Base-by-base conservation (phyloP, 202 grass and related monocot species). In the Setaria viridis region DNA sequence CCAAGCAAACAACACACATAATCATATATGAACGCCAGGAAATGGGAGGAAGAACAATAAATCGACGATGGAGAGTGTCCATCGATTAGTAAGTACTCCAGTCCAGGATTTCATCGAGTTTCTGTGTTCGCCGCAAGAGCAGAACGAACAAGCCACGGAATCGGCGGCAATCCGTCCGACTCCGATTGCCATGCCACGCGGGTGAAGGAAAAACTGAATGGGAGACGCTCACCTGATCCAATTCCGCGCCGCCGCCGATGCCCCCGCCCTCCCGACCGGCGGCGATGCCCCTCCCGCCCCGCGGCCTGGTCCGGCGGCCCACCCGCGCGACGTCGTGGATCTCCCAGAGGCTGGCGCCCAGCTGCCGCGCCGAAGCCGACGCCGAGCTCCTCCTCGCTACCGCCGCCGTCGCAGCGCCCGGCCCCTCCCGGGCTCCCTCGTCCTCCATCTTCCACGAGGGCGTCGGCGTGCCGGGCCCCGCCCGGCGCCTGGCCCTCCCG, bases 301-400 rank as follows among this genome's bases (percentile, higher is more conserved):
- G 80, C 7, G 77, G 84, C 66, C 87, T 88, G 49, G 32, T 2
- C 71, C 88, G 84, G 11, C 85, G 78, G 1, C n/a, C 82, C 58
- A 34, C 63, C n/a, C 49, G 81, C 63, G 50, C 79, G 6, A 90
- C 49, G 68, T 88, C 83, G 73, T 98, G 95, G 84, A 94, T 98
- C 89, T 95, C 95, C 93, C 95, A 98, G 55, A 98, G 75, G 74
- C 88, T 92, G 21, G 95, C 89, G 37, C 93, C 95, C 9, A 98
- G 89, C 93, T 94, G 89, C 33, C 95, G 84, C 29, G 93, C 95
- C 15, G 95, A 98, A 21, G 94, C 87, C 19, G 88, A 91, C 17
- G 87, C 79, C 29, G 89, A 70, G 76, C 79, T 85, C 79, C 86
- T 78, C 76, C 86, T 86, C 69, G 72, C 72, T 53, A 49, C 51